phyloP scores from a whole-genome alignment of 345 rosid genomes.

The Hirschfeldia incana region DNA sequence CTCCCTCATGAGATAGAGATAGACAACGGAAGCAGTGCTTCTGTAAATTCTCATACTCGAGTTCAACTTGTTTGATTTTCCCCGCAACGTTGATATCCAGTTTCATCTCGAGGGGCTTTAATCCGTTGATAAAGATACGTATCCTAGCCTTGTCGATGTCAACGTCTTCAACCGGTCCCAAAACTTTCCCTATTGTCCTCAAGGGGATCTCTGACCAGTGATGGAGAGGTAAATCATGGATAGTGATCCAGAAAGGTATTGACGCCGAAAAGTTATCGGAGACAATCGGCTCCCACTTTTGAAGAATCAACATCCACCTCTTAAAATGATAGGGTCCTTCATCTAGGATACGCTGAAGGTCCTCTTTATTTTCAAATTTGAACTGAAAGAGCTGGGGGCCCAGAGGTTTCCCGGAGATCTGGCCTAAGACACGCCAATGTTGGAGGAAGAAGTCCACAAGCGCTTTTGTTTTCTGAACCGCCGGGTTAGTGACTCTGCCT shows the following conservation, averaged over 20 bases:
- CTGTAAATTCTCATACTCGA: too few relatives aligned
- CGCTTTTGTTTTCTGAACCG: neutral
- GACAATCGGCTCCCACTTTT: neutral
- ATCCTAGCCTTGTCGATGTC: neutral
- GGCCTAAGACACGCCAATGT: neutral
- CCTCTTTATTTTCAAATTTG: neutral
- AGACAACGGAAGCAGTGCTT: too few relatives aligned
- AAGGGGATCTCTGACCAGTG: neutral
- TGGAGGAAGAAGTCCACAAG: neutral
- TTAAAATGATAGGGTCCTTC: neutral
- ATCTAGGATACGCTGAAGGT: neutral
- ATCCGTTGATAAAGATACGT: too few relatives aligned
- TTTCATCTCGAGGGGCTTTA: too few relatives aligned
- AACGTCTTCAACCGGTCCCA: neutral
- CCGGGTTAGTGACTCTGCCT: neutral
- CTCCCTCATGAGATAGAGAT: too few relatives aligned
- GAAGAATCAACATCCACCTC: neutral
- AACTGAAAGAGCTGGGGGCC: neutral
- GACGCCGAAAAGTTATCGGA: neutral
- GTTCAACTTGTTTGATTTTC: too few relatives aligned
- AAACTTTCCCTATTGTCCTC: neutral
- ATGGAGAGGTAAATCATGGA: neutral
- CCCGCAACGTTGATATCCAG: too few relatives aligned
- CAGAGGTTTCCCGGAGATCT: neutral
- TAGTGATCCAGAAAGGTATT: neutral